phyloP scores from a whole-genome alignment of 345 rosid species.

The Excoecaria agallocha region DNA sequence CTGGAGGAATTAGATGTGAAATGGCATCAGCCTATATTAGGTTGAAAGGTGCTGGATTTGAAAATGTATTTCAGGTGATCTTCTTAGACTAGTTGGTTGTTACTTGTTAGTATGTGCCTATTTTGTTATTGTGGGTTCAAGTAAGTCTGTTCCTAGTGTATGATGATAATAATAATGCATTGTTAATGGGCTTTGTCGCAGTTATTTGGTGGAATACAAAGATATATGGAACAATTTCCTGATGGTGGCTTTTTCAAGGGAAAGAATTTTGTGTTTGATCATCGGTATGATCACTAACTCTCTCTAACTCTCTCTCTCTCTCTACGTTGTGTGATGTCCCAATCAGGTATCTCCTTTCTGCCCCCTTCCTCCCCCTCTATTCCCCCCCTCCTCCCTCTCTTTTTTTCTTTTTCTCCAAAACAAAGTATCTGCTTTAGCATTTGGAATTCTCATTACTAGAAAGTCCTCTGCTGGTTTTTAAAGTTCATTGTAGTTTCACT shows the following conservation, averaged over 20 bases:
- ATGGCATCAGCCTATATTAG: constrained; percentile 93
- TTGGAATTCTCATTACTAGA: not conserved
- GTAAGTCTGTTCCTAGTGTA: not conserved
- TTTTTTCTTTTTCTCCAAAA: not conserved
- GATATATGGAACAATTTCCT: constrained; percentile 89
- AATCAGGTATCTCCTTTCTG: too few relatives aligned
- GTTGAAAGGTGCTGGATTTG: constrained; percentile 87
- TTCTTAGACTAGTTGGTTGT: constrained; percentile 1
- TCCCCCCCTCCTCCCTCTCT: too few relatives aligned
- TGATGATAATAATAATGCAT: constrained; percentile 5
- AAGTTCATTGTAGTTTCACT: not conserved
- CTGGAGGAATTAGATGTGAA: constrained; percentile 98
- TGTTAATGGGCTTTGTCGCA: constrained; percentile 36
- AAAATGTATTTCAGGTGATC: constrained; percentile 79
- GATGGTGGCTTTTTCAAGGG: constrained; percentile 91
- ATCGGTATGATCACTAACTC: constrained; percentile 52
- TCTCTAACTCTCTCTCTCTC: too few relatives aligned
- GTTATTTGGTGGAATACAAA: constrained; percentile 93
- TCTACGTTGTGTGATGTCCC: not conserved
- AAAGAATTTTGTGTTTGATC: constrained; percentile 94
- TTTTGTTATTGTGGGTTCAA: constrained; percentile 8
- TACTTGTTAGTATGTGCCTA: not conserved
- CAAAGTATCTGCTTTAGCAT: not conserved
- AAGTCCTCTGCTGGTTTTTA: not conserved
- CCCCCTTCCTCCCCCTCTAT: too few relatives aligned